Evolutionary conservation across 1,139 yeast genomes (phyloP).

Genomic region (Protomyces gravidus): DNA sequence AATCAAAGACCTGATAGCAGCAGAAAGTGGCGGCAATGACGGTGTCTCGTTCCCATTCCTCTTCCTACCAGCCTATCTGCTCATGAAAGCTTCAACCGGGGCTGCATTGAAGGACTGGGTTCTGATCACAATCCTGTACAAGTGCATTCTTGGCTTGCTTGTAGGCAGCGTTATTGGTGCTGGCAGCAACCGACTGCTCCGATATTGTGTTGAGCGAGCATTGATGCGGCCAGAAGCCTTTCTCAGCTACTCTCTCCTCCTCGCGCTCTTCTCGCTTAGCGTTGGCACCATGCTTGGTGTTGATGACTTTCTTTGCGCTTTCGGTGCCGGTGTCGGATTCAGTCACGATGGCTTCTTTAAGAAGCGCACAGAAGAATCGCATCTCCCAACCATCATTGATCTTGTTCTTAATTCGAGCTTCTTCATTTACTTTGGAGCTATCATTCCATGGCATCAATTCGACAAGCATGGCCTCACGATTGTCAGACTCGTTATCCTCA

Average conservation of each 20-base stretch:
- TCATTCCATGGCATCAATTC: slow-evolving; percentile 18
- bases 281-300: slow-evolving; percentile 24
- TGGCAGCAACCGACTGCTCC: slow-evolving; percentile 2
- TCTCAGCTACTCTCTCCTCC: slow-evolving; percentile 16
- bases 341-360: slow-evolving; percentile 21
- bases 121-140: slow-evolving; percentile 22
- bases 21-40: slow-evolving; percentile 27
- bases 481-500: slow-evolving; percentile 16
- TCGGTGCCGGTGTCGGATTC: slow-evolving; percentile 24
- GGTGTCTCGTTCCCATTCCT: slow-evolving; percentile 26
- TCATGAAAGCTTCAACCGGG: slow-evolving; percentile 13
- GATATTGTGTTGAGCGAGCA: neutral
- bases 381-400: slow-evolving; percentile 17
- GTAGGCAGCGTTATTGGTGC: slow-evolving; percentile 18
- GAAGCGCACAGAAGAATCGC: slow-evolving; percentile 13
- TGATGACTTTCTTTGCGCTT: slow-evolving; percentile 17
- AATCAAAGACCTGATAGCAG: slow-evolving; percentile 12
- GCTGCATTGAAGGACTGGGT: slow-evolving; percentile 19
- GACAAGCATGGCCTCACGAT: slow-evolving; percentile 5
- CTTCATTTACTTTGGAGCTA: slow-evolving; percentile 27
- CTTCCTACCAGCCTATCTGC: slow-evolving; percentile 13
- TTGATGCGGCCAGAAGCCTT: slow-evolving; percentile 26
- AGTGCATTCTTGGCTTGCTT: slow-evolving; percentile 5
- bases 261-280: slow-evolving; percentile 17
- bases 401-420: slow-evolving; percentile 18